Conservation (phyloP, 106 monocot species). For the Dendrobium nobile region DNA sequence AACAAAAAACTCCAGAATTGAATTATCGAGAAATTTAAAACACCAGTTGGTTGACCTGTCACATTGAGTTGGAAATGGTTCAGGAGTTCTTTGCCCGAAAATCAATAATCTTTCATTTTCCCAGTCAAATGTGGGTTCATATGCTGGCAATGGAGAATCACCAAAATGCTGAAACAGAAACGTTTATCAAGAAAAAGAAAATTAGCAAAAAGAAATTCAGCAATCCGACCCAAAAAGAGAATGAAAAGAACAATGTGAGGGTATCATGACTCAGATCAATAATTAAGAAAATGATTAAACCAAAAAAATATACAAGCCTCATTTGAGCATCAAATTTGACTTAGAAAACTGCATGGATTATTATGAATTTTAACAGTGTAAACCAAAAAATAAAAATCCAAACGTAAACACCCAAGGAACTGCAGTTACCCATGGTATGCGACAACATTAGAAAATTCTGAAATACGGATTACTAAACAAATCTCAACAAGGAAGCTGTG, state of each 20-base stretch:
- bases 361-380: not conserved
- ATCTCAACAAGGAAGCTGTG: too few relatives aligned
- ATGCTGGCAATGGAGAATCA: constrained; percentile 85
- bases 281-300: not conserved
- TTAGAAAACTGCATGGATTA: not conserved
- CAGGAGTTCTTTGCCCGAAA: constrained; percentile 86
- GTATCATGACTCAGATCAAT: not conserved
- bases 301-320: not conserved
- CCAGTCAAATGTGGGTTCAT: constrained; percentile 99
- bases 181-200: not conserved
- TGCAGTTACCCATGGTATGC: not conserved
- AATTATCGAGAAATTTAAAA: not conserved
- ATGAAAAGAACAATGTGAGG: not conserved
- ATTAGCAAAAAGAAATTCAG: not conserved
- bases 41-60: constrained; percentile 38
- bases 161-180: constrained; percentile 68
- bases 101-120: constrained; percentile 89
- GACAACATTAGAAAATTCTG: not conserved
- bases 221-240: not conserved
- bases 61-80: constrained; percentile 41
- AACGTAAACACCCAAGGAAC: not conserved
- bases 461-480: too few relatives aligned
- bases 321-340: not conserved
- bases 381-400: not conserved
- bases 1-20: too few relatives aligned